Evolutionary conservation across 768 basidiomycete genomes (phyloP).

Genomic region (Pholiota microspora): DNA sequence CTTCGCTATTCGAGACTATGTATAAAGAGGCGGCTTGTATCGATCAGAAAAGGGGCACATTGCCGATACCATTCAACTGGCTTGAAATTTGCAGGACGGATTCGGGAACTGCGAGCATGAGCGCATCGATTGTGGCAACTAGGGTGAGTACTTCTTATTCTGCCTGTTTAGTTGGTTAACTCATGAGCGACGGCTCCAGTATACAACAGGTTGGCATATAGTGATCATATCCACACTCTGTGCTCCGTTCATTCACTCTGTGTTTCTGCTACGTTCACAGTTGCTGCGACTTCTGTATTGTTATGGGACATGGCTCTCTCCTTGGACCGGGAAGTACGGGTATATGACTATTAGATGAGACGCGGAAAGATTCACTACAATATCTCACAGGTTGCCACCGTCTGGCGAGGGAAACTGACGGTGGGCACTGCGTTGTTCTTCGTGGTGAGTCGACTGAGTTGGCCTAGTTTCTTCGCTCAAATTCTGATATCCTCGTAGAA

Average conservation of each 20-base stretch:
- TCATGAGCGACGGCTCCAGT: neutral
- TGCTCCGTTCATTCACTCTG: no score
- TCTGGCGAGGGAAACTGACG: slow-evolving; percentile 8
- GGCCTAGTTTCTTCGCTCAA: neutral
- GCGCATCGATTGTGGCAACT: neutral
- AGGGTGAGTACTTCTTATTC: neutral
- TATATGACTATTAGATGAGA: neutral
- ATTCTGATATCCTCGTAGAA: slow-evolving; percentile 4
- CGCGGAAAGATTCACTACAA: no score
- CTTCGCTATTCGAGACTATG: no score
- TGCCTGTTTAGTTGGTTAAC: neutral
- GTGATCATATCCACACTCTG: no score
- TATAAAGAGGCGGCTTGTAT: no score
- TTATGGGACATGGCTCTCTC: slow-evolving; percentile 4
- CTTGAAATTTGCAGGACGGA: neutral
- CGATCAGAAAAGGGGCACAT: no score
- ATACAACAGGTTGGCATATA: neutral
- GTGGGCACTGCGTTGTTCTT: slow-evolving; percentile 12
- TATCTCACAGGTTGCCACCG: slow-evolving; percentile 3
- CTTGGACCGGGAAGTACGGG: neutral
- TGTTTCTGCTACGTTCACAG: no score
- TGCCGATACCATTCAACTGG: neutral
- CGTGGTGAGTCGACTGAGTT: neutral
- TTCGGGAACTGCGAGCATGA: neutral
- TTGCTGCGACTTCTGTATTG: neutral